Conservation (phyloP, 2,329 filamentous ascomycete genomes). For the Lecanicillium sp. region DNA sequence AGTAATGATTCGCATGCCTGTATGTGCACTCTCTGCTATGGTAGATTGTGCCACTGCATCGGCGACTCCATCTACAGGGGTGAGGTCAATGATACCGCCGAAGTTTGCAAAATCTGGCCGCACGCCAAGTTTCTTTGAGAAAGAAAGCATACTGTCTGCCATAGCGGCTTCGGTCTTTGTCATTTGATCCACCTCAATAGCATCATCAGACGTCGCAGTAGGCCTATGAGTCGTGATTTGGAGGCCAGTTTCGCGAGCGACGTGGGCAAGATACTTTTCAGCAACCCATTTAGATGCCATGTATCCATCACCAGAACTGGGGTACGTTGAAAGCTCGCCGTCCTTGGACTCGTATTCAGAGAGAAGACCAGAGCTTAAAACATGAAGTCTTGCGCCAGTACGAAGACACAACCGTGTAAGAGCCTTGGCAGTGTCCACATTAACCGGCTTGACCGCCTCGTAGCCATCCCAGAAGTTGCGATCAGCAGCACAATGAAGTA, state of each 20-base stretch:
- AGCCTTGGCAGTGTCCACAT: slow-evolving; percentile 1
- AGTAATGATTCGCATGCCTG: neutral
- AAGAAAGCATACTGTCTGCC: neutral
- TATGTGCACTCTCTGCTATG: no score
- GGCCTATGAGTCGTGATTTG: neutral
- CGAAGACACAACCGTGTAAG: neutral
- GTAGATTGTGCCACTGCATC: neutral
- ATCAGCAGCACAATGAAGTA: slow-evolving; percentile 2
- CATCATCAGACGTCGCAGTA: neutral
- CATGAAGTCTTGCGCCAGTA: neutral
- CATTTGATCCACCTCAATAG: neutral
- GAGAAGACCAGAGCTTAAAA: neutral
- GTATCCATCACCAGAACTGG: neutral
- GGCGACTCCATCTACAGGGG: neutral
- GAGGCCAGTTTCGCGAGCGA: neutral
- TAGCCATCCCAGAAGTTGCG: slow-evolving; percentile 5
- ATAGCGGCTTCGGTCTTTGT: neutral
- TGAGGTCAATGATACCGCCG: neutral
- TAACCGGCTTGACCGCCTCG: neutral
- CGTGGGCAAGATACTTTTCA: neutral
- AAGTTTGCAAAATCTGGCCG: neutral
- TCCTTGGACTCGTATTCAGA: neutral
- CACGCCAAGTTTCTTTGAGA: neutral
- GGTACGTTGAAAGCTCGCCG: no score
- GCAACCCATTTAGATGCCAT: slow-evolving; percentile 1